phyloP scores from a whole-genome alignment of 2,329 filamentous ascomycete genomes.

The Diaporthe citrichinensis region DNA sequence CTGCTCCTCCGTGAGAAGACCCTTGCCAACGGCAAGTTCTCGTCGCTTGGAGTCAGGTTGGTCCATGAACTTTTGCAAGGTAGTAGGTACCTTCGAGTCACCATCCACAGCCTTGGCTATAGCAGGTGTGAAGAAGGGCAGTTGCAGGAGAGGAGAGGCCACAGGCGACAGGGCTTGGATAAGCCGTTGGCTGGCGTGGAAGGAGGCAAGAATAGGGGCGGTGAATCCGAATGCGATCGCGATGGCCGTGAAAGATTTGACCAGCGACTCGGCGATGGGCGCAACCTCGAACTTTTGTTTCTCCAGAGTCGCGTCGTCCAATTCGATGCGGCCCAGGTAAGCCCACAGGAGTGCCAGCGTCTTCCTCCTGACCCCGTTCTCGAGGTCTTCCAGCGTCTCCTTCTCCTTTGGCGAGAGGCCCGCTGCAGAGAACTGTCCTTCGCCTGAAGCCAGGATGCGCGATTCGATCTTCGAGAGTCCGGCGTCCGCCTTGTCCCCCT shows the following conservation, averaged over 20 bases:
- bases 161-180: constrained; percentile 90
- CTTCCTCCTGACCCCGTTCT: constrained; percentile 86
- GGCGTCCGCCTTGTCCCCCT: constrained; percentile 83
- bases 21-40: constrained; percentile 77
- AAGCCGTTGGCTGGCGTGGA: constrained; percentile 85
- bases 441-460: constrained; percentile 76
- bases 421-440: constrained; percentile 64
- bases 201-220: constrained; percentile 84
- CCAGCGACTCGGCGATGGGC: constrained; percentile 86
- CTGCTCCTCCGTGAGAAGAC: constrained; percentile 80
- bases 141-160: constrained; percentile 89
- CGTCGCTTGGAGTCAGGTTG: constrained; percentile 82
- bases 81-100: constrained; percentile 80
- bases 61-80: constrained; percentile 90
- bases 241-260: constrained; percentile 89
- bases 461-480: constrained; percentile 89
- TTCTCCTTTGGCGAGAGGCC: constrained; percentile 82
- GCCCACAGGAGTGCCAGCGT: constrained; percentile 93
- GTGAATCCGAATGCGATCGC: constrained; percentile 90
- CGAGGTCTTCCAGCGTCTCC: constrained; percentile 82
- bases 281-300: constrained; percentile 91
- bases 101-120: constrained; percentile 79
- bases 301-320: constrained; percentile 83
- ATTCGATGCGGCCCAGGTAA: constrained; percentile 89
- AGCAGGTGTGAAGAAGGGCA: constrained; percentile 85